A percentile compares a stretch with the other conserved stretches of the same genome.
phyloP scores from a whole-genome alignment of 345 rosid genomes.

The Boechera divaricarpa region DNA sequence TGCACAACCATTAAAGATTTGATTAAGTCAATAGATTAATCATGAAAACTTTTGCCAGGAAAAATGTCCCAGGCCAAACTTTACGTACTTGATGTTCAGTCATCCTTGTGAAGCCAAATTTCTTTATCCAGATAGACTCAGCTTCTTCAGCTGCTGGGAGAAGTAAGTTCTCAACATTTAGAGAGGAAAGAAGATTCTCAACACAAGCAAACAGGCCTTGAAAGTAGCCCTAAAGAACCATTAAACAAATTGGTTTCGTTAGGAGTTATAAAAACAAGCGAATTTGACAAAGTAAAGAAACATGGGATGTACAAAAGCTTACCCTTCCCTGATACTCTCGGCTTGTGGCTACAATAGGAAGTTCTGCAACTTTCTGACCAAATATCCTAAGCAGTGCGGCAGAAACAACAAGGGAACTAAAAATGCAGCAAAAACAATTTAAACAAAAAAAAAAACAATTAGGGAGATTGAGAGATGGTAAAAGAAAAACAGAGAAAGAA shows the following conservation, averaged over 20 bases:
- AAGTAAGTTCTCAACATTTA: constrained; percentile 75
- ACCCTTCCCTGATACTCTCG: constrained; percentile 89
- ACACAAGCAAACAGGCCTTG: constrained; percentile 78
- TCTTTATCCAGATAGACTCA: constrained; percentile 82
- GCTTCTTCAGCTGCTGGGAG: constrained; percentile 96
- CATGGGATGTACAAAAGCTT: constrained; percentile 35
- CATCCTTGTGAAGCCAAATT: constrained; percentile 78
- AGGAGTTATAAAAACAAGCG: not conserved
- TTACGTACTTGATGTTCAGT: constrained; percentile 64
- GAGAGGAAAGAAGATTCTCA: constrained; percentile 66
- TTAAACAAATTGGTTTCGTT: constrained; percentile 17
- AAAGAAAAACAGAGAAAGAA: not conserved
- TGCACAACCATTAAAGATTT: not conserved
- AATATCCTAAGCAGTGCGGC: constrained; percentile 89
- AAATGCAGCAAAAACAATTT: not conserved
- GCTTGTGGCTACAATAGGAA: constrained; percentile 87
- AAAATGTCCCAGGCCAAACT: not conserved
- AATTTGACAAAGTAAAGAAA: constrained; percentile 9
- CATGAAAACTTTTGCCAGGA: not conserved
- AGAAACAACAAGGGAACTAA: constrained; percentile 76
- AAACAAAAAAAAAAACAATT: not conserved
- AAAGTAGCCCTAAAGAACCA: constrained; percentile 69
- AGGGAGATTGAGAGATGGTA: constrained; percentile 1
- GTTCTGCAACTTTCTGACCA: constrained; percentile 87
- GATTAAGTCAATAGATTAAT: not conserved